phyloP scores from a whole-genome alignment of 208 protist genomes.

The Crithidia mellificae region DNA sequence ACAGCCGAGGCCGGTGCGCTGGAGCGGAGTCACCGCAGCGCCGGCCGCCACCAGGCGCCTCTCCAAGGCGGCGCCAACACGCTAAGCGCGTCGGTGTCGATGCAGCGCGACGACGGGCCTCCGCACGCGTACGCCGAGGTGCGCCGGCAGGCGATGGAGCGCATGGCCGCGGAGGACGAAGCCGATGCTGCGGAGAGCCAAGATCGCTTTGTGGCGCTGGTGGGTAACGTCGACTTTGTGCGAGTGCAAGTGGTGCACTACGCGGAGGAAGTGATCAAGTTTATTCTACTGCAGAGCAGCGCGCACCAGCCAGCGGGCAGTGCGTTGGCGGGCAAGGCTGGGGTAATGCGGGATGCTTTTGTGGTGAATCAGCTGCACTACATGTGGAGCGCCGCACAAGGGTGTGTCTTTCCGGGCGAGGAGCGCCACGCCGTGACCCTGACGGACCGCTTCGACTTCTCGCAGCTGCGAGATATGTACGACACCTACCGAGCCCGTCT shows the following conservation, averaged over 20 bases:
- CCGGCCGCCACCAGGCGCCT: too few relatives aligned
- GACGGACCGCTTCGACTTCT: slow-evolving; percentile 38
- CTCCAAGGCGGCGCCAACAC: too few relatives aligned
- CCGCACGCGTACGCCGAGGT: slow-evolving; percentile 31
- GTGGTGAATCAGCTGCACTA: slow-evolving; percentile 31
- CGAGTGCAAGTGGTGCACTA: slow-evolving; percentile 68
- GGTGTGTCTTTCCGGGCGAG: slow-evolving; percentile 23
- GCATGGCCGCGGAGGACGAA: slow-evolving; percentile 59
- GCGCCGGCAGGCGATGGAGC: slow-evolving; percentile 43
- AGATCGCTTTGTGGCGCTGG: slow-evolving; percentile 58
- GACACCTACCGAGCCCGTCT: slow-evolving; percentile 37
- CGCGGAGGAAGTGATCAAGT: slow-evolving; percentile 40
- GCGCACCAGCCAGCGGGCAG: slow-evolving; percentile 13
- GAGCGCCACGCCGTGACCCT: slow-evolving; percentile 25
- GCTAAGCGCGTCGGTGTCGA: neutral
- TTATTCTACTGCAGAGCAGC: slow-evolving; percentile 28
- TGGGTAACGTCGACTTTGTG: slow-evolving; percentile 70
- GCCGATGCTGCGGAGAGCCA: slow-evolving; percentile 61
- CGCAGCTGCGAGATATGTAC: slow-evolving; percentile 45
- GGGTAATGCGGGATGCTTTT: slow-evolving; percentile 29
- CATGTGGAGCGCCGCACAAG: slow-evolving; percentile 28
- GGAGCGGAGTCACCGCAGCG: neutral
- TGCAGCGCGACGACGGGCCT: neutral
- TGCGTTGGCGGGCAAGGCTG: slow-evolving; percentile 3
- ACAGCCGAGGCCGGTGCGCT: neutral